A percentile compares a stretch with the other conserved stretches of the same genome.
Conservation (phyloP, 73 alveolate species). For the Tetrahymena thermophila region DNA sequence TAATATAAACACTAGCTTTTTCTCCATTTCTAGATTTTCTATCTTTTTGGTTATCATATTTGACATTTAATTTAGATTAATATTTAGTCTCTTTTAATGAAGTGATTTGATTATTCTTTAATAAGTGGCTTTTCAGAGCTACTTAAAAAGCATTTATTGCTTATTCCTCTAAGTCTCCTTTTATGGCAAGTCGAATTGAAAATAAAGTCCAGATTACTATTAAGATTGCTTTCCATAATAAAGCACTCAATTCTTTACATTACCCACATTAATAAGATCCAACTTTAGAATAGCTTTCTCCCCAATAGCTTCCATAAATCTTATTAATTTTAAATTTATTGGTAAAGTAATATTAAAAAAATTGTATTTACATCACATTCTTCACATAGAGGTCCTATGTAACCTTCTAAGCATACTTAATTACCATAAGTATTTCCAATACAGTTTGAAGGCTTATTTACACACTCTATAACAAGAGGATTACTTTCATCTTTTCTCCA, state of each 20-base stretch:
- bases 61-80: not conserved
- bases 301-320: not conserved
- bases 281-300: not conserved
- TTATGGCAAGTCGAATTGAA: constrained; percentile 2
- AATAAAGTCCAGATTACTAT: constrained; percentile 15
- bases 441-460: not conserved
- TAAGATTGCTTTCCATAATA: not conserved
- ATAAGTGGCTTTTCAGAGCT: not conserved
- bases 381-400: constrained; percentile 36
- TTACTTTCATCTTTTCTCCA: constrained; percentile 43
- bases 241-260: not conserved
- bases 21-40: not conserved
- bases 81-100: not conserved
- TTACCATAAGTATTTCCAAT: constrained; percentile 18
- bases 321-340: not conserved
- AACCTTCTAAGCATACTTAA: constrained; percentile 3
- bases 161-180: not conserved
- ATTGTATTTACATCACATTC: constrained; percentile 8
- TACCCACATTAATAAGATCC: constrained; percentile 1
- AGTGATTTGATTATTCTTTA: not conserved
- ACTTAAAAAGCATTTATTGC: not conserved
- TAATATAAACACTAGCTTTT: constrained; percentile 6
- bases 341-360: not conserved
- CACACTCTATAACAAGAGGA: constrained; percentile 22
- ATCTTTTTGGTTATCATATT: not conserved